These are phyloP conservation scores for Sphagnum fallax DNA, from an alignment of 228 moss, liverwort and hornwort genomes.

Conservation along the genomic window DNA sequence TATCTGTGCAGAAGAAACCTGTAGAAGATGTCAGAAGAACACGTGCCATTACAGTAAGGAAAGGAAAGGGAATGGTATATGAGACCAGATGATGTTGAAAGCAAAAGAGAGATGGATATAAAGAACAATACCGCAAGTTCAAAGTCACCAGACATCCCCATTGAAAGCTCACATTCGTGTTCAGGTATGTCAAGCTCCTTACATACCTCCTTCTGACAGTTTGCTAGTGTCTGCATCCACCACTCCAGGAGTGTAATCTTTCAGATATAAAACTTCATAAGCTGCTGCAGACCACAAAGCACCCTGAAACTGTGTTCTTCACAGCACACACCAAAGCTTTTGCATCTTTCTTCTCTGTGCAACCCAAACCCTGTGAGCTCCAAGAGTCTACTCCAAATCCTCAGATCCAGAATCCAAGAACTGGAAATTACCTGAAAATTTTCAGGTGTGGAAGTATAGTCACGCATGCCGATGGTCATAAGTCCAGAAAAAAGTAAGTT, in stretches of 20 bases:
- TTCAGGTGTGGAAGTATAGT: conserved; percentile 83
- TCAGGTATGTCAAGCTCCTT: conserved; percentile 65
- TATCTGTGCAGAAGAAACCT: neutral
- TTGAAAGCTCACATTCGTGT: conserved; percentile 84
- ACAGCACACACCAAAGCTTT: neutral
- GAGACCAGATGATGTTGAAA: neutral
- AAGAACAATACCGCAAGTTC: conserved; percentile 59
- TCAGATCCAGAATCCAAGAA: neutral
- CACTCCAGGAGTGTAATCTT: neutral
- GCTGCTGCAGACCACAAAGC: neutral
- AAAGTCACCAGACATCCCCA: conserved; percentile 99
- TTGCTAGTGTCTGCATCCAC: conserved; percentile 55
- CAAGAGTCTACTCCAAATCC: neutral
- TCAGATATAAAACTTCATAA: neutral
- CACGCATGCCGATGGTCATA: conserved; percentile 93
- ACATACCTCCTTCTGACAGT: conserved; percentile 68
- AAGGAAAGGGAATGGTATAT: neutral
- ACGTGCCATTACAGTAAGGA: neutral
- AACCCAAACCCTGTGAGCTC: neutral
- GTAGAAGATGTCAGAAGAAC: neutral
- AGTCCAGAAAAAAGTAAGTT: conserved; percentile 75
- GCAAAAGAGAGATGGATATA: neutral
- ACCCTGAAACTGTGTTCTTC: neutral
- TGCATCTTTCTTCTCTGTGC: neutral
- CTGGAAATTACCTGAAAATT: conserved; percentile 49